These are phyloP conservation scores for Colletotrichum musae DNA, from an alignment of 2,329 filamentous ascomycete species.

Conservation along the genomic window DNA sequence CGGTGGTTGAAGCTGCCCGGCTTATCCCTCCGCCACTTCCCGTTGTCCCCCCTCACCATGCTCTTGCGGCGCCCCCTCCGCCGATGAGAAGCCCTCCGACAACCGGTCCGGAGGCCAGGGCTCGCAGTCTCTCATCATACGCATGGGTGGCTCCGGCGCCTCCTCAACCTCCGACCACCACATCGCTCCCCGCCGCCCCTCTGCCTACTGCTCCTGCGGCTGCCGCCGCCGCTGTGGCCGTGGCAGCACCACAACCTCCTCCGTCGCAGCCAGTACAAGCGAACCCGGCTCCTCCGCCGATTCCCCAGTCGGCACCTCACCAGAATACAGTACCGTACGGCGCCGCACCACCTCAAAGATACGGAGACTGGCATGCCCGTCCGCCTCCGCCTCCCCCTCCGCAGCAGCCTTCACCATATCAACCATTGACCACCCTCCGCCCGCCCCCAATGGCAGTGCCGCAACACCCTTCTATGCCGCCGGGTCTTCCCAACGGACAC, in stretches of 20 bases:
- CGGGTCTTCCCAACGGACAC: slow-evolving; percentile 59
- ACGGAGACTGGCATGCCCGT: slow-evolving; percentile 63
- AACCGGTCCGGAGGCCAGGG: slow-evolving; percentile 39
- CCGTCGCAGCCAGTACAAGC: slow-evolving; percentile 9
- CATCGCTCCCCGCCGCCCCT: slow-evolving; percentile 27
- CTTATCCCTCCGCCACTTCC: slow-evolving; percentile 43
- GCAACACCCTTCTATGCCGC: slow-evolving; percentile 56
- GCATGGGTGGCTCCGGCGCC: slow-evolving; percentile 39
- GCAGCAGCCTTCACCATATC: slow-evolving; percentile 57
- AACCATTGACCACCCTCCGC: slow-evolving; percentile 61
- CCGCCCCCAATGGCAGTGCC: slow-evolving; percentile 63
- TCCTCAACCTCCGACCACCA: slow-evolving; percentile 35
- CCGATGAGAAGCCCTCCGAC: slow-evolving; percentile 39
- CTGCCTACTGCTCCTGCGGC: slow-evolving; percentile 44
- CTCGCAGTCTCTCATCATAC: slow-evolving; percentile 39
- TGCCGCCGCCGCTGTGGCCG: slow-evolving; percentile 35
- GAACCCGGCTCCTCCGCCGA: slow-evolving; percentile 48
- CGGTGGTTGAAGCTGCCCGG: slow-evolving; percentile 28
- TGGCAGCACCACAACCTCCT: slow-evolving; percentile 37
- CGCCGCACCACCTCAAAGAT: slow-evolving; percentile 35
- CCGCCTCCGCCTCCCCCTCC: slow-evolving; percentile 63
- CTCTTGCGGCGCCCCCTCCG: slow-evolving; percentile 45
- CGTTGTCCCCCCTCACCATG: slow-evolving; percentile 44
- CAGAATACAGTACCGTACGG: slow-evolving; percentile 54
- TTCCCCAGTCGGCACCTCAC: slow-evolving; percentile 55